Evolutionary conservation across 2,329 filamentous ascomycete species (phyloP).

Genomic region (Thelonectria blattea): DNA sequence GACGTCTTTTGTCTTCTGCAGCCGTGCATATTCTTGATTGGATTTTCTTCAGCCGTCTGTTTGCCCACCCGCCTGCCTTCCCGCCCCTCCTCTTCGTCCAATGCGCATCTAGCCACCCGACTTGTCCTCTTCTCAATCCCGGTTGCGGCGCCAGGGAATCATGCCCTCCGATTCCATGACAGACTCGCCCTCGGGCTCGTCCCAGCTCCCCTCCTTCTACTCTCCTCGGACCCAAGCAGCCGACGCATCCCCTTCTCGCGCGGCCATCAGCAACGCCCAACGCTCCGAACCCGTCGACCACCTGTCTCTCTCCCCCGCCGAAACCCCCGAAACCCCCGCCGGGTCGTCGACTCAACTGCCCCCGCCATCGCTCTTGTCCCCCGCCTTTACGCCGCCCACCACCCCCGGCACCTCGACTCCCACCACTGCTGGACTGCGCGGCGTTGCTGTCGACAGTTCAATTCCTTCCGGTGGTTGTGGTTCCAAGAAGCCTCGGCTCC

Average conservation of each 20-base stretch:
- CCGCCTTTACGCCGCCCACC: slow-evolving; percentile 77
- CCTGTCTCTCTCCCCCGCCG: slow-evolving; percentile 44
- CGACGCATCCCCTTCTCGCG: slow-evolving; percentile 29
- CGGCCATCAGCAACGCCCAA: slow-evolving; percentile 25
- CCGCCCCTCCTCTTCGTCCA: slow-evolving; percentile 3
- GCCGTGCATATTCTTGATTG: not conserved
- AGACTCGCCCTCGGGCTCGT: slow-evolving; percentile 40
- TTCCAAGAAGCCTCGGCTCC: slow-evolving; percentile 70
- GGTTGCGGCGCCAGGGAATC: slow-evolving; percentile 34
- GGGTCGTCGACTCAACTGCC: slow-evolving; percentile 41
- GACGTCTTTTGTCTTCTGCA: not conserved
- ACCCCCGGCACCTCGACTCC: slow-evolving; percentile 67
- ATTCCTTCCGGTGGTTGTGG: slow-evolving; percentile 65
- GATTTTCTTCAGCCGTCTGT: slow-evolving; percentile 22
- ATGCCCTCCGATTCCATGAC: slow-evolving; percentile 40
- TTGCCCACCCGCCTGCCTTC: slow-evolving; percentile 7
- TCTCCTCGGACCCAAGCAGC: slow-evolving; percentile 47
- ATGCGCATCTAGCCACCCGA: slow-evolving; percentile 27
- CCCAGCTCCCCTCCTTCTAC: slow-evolving; percentile 54
- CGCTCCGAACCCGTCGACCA: slow-evolving; percentile 42
- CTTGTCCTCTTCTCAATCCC: slow-evolving; percentile 16
- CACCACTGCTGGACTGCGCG: slow-evolving; percentile 50
- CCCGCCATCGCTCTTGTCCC: slow-evolving; percentile 79
- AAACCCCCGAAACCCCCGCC: slow-evolving; percentile 12
- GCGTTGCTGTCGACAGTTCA: slow-evolving; percentile 66